Evolutionary conservation across 257 asterid genomes (phyloP).

Genomic region (Mitragyna speciosa): DNA sequence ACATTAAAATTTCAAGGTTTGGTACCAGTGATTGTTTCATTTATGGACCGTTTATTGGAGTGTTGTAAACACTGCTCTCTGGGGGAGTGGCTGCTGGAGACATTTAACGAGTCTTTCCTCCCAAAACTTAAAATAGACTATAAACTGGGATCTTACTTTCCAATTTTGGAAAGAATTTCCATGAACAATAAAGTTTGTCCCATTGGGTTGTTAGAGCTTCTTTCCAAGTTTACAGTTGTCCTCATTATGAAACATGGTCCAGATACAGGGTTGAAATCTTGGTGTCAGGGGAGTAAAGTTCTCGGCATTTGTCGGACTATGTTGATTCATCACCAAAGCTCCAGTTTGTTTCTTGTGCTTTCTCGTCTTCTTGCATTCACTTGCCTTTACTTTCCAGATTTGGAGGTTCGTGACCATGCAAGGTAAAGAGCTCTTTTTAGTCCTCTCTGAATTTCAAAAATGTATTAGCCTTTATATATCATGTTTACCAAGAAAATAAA

Average conservation of each 20-base stretch:
- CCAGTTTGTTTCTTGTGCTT: constrained; percentile 67
- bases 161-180: constrained; percentile 75
- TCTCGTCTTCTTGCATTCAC: constrained; percentile 69
- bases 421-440: constrained; percentile 41
- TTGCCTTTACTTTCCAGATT: constrained; percentile 84
- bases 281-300: constrained; percentile 84
- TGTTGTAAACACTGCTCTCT: constrained; percentile 70
- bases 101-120: constrained; percentile 69
- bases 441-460: background rate
- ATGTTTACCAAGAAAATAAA: background rate
- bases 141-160: constrained; percentile 76
- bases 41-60: constrained; percentile 71
- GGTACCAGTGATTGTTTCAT: constrained; percentile 69
- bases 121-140: constrained; percentile 66
- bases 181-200: constrained; percentile 73
- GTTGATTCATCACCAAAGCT: constrained; percentile 77
- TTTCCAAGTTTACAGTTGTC: constrained; percentile 57
- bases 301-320: constrained; percentile 85
- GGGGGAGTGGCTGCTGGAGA: constrained; percentile 78
- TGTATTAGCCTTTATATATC: background rate
- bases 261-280: constrained; percentile 74
- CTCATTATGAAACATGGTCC: constrained; percentile 84
- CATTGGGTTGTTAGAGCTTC: constrained; percentile 66
- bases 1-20: constrained; percentile 62
- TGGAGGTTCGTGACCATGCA: constrained; percentile 94